Evolutionary conservation across 2,329 filamentous ascomycete genomes (phyloP).

Genomic region (Fusarium stilboides): DNA sequence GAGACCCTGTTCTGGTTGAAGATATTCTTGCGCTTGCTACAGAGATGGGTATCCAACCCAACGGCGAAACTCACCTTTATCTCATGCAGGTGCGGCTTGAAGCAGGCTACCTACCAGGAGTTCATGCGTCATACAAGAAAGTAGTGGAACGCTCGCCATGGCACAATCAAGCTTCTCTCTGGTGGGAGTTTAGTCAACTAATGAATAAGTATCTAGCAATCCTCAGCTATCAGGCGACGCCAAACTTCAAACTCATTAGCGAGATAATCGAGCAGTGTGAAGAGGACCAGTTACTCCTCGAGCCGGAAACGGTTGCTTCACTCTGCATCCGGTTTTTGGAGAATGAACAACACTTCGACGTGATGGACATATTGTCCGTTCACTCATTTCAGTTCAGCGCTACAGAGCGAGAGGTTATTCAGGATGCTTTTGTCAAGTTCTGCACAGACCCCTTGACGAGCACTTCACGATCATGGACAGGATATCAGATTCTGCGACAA

Average conservation of each 20-base stretch:
- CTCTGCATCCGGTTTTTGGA: conserved; percentile 82
- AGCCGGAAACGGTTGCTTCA: conserved; percentile 80
- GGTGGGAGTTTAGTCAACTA: conserved; percentile 69
- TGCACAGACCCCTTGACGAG: conserved; percentile 74
- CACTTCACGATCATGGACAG: conserved; percentile 75
- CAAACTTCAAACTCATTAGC: conserved; percentile 79
- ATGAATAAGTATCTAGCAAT: conserved; percentile 81
- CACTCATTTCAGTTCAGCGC: conserved; percentile 80
- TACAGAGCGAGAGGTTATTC: conserved; percentile 77
- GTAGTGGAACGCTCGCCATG: conserved; percentile 53
- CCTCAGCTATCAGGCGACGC: conserved; percentile 72
- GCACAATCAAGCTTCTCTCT: conserved; percentile 61
- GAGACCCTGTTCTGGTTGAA: conserved; percentile 80
- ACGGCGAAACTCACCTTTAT: conserved; percentile 79
- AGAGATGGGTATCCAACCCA: conserved; percentile 75
- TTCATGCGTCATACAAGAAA: conserved; percentile 74
- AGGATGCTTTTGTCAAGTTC: conserved; percentile 76
- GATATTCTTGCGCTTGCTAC: conserved; percentile 78
- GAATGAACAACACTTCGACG: conserved; percentile 82
- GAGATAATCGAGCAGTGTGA: conserved; percentile 82
- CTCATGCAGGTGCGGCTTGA: conserved; percentile 84
- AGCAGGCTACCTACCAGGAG: conserved; percentile 79
- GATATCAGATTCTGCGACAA: conserved; percentile 76
- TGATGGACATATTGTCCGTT: conserved; percentile 85
- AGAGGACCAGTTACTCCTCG: conserved; percentile 77